Evolutionary conservation across 306 rosid genomes (phyloP), one percentile per base, ranked within the genome.

Genomic region (Adenanthera pavonina): DNA sequence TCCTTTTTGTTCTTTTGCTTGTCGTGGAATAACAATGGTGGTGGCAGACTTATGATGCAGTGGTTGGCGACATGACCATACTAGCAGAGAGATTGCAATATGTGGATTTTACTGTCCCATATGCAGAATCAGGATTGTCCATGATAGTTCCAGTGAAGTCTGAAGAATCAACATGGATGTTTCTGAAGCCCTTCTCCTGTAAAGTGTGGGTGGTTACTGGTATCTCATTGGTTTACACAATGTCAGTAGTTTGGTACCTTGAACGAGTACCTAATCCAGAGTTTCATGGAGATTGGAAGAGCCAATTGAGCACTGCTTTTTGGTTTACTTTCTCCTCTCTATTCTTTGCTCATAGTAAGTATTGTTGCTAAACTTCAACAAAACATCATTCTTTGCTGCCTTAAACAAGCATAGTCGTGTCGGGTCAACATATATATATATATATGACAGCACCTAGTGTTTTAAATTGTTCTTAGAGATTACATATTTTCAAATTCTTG

Each of bases 331-430:
- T 90, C 89, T 89, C 92, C 69, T 85, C 94, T 35, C 84, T 93
- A 52, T 93, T 93, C 93, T 91, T 87, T 81, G 90, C 93, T 52
- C 94, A 93, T 2, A 89, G 97, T 91, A 77, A 89, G 97, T 84
- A 73, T 74, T 77, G 19, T 43, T 43, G 17, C 35, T 68, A 34
- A 67, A 81, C 56, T 72, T 64, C 73, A 64, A 41, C 74, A 25
- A 60, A 76, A 51, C 44, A 74, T 46, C 38, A 15, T 67, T 65
- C 3, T 64, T 35, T 15, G 17, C 20, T 64, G 48, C 6, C 8
- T 52, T 69, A 34, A 76, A 49, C 35, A 65, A 49, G 43, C 69
- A 35, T 47, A 53, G 53, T 11, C 30, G 16, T 12, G 16, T 11
- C 17, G 2, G 30, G 16, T 59, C 36, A 12, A 36, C 8, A 20